Percentiles rank a stretch among this genome's conserved stretches.
phyloP scores from a whole-genome alignment of 192 early-diverging fungal species.

The Coemansia sp. region DNA sequence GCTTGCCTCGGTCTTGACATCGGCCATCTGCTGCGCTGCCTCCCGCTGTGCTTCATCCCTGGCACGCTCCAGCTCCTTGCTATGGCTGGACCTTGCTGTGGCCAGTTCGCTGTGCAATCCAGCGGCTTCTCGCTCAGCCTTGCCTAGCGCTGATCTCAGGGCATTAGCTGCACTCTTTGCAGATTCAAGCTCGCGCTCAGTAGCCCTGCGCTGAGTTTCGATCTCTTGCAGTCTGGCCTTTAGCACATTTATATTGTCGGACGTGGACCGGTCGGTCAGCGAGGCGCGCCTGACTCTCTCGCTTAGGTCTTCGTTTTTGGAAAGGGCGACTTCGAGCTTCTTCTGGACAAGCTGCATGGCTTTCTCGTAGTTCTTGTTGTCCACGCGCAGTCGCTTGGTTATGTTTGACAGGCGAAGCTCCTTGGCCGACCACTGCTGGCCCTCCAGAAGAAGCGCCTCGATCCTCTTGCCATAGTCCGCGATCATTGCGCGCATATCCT shows the following conservation, averaged over 20 bases:
- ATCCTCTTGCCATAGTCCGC: constrained; percentile 45
- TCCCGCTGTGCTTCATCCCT: constrained; percentile 27
- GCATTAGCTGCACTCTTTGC: constrained; percentile 26
- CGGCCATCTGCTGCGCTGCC: constrained; percentile 38
- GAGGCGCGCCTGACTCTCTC: constrained; percentile 23
- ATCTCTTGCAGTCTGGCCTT: constrained; percentile 14
- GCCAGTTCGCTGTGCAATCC: constrained; percentile 21
- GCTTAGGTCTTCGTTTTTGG: constrained; percentile 54
- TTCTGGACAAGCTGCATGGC: constrained; percentile 49
- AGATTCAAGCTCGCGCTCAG: constrained; percentile 23
- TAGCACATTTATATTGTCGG: constrained; percentile 23
- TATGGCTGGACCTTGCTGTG: constrained; percentile 3
- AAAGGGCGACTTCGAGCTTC: constrained; percentile 52
- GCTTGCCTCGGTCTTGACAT: constrained; percentile 9
- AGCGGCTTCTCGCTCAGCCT: constrained; percentile 18
- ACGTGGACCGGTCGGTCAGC: constrained; percentile 26
- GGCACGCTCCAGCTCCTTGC: constrained; percentile 16
- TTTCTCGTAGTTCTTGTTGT: constrained; percentile 65
- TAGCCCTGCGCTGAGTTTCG: constrained; percentile 29
- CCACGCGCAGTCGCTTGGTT: constrained; percentile 72
- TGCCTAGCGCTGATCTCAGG: constrained; percentile 24
- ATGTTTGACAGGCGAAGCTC: constrained; percentile 69
- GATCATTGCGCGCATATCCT: constrained; percentile 39
- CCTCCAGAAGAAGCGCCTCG: constrained; percentile 49
- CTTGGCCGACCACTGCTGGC: constrained; percentile 75